Evolutionary conservation across 1,284 basidiomycete genomes (phyloP).

Genomic region (Agaricales sp.): DNA sequence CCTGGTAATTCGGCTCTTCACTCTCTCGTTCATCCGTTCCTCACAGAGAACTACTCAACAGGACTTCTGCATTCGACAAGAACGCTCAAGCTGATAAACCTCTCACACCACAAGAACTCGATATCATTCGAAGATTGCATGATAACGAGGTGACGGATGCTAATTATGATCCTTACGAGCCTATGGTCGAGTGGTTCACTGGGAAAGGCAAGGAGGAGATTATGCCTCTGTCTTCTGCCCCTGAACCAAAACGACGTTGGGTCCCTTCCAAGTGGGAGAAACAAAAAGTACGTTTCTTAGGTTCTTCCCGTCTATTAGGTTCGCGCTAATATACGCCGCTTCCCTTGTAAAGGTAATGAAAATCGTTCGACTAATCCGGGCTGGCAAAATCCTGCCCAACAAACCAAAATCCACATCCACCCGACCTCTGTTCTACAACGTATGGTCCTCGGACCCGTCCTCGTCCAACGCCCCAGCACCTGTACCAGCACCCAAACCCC

Average conservation of each 20-base stretch:
- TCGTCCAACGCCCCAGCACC: conserved; percentile 62
- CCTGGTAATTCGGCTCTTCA: conserved; percentile 53
- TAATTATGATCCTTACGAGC: conserved; percentile 86
- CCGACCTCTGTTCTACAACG: conserved; percentile 76
- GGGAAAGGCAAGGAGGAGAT: conserved; percentile 90
- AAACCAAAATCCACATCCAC: conserved; percentile 70
- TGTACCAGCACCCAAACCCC: conserved; percentile 87
- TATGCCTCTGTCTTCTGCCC: conserved; percentile 86
- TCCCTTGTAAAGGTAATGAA: conserved; percentile 1
- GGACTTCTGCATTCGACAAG: conserved; percentile 92
- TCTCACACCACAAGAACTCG: conserved; percentile 86
- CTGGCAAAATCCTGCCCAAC: conserved; percentile 81
- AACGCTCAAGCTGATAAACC: conserved; percentile 80
- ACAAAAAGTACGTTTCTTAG: conserved; percentile 67
- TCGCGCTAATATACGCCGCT: conserved; percentile 9
- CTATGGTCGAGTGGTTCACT: conserved; percentile 95
- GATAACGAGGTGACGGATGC: conserved; percentile 89
- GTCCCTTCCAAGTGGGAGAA: conserved; percentile 99
- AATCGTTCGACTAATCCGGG: conserved; percentile 74
- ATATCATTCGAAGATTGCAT: conserved; percentile 88
- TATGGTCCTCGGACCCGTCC: conserved; percentile 70
- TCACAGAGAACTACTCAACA: conserved; percentile 26
- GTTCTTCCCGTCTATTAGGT: neutral
- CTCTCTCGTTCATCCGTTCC: conserved; percentile 2
- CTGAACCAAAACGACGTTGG: conserved; percentile 96